Conservation (phyloP, 1,284 basidiomycete genomes). For the Moesziomyces globuligerus region DNA sequence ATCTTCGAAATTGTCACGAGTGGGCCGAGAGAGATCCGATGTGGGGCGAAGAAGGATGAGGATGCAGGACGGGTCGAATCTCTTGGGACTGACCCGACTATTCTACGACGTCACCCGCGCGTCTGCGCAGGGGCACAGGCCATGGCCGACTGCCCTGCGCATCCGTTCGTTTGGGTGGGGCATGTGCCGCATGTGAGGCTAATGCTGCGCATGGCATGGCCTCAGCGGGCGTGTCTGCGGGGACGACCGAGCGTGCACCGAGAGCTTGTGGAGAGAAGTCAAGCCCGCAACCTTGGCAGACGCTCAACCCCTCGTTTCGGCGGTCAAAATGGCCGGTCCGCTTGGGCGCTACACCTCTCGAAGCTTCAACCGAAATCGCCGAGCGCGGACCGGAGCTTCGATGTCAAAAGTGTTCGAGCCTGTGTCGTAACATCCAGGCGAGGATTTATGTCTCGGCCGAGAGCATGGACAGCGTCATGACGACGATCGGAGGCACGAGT, state of each 20-base stretch:
- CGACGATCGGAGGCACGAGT: not conserved
- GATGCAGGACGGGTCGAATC: too few relatives aligned
- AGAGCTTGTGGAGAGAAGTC: not conserved
- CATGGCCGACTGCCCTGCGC: not conserved
- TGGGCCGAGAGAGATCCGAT: not conserved
- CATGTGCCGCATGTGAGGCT: too few relatives aligned
- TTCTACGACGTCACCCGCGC: too few relatives aligned
- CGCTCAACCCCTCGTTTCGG: too few relatives aligned
- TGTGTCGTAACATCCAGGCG: too few relatives aligned
- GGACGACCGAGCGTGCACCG: conserved; percentile 20
- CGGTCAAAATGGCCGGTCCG: not conserved
- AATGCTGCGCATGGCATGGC: not conserved
- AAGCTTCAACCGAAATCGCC: not conserved
- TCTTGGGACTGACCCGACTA: too few relatives aligned
- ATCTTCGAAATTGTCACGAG: not conserved
- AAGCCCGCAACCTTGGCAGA: too few relatives aligned
- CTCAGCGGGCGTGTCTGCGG: not conserved
- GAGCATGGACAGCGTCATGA: not conserved
- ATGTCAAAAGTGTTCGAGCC: not conserved
- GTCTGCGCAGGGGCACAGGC: not conserved
- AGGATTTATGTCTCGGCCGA: not conserved
- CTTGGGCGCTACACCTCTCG: too few relatives aligned
- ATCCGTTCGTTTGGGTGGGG: not conserved
- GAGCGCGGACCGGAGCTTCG: too few relatives aligned
- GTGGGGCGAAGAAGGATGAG: too few relatives aligned